These are phyloP conservation scores for Euryodendron excelsum DNA, from an alignment of 148 eudicot genomes.

Conservation along the genomic window DNA sequence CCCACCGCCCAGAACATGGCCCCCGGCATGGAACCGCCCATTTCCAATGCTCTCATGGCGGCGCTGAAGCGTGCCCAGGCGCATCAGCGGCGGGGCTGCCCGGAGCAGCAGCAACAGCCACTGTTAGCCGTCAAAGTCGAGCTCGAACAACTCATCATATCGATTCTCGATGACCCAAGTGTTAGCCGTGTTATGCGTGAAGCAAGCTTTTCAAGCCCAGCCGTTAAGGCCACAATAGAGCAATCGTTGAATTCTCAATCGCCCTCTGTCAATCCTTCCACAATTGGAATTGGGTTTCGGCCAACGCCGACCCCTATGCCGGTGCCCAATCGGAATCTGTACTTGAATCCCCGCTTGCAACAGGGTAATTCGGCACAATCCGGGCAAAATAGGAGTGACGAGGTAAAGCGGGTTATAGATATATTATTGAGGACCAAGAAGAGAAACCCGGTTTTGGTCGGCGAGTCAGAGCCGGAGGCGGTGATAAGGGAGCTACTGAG, in stretches of 20 bases:
- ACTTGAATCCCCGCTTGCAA: conserved; percentile 59
- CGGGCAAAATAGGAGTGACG: conserved; percentile 42
- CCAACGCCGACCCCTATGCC: conserved; percentile 18
- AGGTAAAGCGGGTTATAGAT: conserved; percentile 58
- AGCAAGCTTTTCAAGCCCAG: conserved; percentile 87
- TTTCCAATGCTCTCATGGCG: conserved; percentile 87
- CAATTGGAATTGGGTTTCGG: conserved; percentile 39
- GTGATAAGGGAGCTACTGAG: conserved; percentile 53
- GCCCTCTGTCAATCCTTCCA: conserved; percentile 14
- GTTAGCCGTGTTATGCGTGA: conserved; percentile 94
- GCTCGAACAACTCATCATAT: conserved; percentile 77
- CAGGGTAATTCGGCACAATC: conserved; percentile 23
- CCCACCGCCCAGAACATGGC: conserved; percentile 46
- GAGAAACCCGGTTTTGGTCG: conserved; percentile 76
- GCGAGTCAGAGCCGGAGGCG: conserved; percentile 57
- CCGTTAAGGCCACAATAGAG: conserved; percentile 84
- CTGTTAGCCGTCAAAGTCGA: conserved; percentile 88
- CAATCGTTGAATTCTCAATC: conserved; percentile 36
- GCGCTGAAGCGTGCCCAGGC: conserved; percentile 92
- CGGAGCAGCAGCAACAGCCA: conserved; percentile 94
- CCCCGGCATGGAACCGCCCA: conserved; percentile 53
- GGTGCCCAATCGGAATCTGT: conserved; percentile 37
- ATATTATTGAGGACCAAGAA: conserved; percentile 44
- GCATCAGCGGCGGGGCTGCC: conserved; percentile 87
- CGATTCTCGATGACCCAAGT: conserved; percentile 90